A percentile compares a stretch with the other conserved stretches of the same genome.
phyloP scores from a whole-genome alignment of 176 grass and related monocot genomes.

The Microstegium vimineum region DNA sequence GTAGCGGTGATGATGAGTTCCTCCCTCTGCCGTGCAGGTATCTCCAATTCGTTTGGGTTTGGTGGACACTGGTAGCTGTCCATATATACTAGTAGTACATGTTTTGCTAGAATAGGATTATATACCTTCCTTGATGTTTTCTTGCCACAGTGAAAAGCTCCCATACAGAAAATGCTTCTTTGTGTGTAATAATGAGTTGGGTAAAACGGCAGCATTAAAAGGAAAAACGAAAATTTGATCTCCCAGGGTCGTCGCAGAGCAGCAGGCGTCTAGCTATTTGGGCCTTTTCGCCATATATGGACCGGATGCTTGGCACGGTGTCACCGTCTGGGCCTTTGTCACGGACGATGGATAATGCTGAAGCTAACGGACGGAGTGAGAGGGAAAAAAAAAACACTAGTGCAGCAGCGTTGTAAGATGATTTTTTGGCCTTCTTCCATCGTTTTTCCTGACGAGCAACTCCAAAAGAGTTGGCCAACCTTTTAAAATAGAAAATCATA shows the following conservation, averaged over 20 bases:
- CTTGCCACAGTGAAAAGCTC: not conserved
- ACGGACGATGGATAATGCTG: too few relatives aligned
- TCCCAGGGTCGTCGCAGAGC: not conserved
- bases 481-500: too few relatives aligned
- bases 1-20: too few relatives aligned
- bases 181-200: not conserved
- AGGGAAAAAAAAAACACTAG: too few relatives aligned
- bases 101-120: not conserved
- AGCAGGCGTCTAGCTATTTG: not conserved
- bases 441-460: too few relatives aligned
- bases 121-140: not conserved
- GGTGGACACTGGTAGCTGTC: too few relatives aligned
- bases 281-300: not conserved
- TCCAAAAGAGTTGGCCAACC: too few relatives aligned
- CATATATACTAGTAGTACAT: too few relatives aligned
- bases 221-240: not conserved
- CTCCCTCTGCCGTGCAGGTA: not conserved
- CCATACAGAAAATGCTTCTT: not conserved
- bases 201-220: not conserved
- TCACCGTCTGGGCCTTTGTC: not conserved
- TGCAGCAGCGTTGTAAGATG: too few relatives aligned
- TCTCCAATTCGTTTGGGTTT: slow-evolving; percentile 38
- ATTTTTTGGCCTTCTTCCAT: too few relatives aligned
- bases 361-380: too few relatives aligned
- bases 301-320: not conserved